These are phyloP conservation scores for Aspergillus aculeatus DNA, from an alignment of 2,329 filamentous ascomycete species.

Conservation along the genomic window DNA sequence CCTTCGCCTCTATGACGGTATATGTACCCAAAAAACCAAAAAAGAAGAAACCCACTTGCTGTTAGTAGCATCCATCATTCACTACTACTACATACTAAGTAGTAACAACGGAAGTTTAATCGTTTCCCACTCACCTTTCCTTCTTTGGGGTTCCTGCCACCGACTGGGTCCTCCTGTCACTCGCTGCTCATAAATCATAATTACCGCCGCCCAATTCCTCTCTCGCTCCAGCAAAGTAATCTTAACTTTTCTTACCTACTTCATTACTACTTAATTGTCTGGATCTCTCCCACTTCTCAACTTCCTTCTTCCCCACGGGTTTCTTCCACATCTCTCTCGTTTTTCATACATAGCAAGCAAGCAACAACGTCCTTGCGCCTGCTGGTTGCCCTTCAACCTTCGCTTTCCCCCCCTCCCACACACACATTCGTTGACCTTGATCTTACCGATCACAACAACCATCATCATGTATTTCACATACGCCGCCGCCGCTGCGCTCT, in stretches of 20 bases:
- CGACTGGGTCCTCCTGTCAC: too few species aligned
- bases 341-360: slow-evolving; percentile 1
- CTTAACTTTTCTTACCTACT: slow-evolving; percentile 7
- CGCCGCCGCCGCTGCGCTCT: slow-evolving; percentile 27
- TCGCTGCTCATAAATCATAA: not conserved
- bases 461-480: slow-evolving; percentile 34
- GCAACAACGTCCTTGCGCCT: slow-evolving; percentile 2
- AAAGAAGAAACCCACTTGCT: not conserved
- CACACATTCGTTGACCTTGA: not conserved
- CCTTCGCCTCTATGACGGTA: slow-evolving; percentile 4
- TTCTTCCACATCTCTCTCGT: not conserved
- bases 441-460: slow-evolving; percentile 1
- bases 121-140: slow-evolving; percentile 5
- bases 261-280: slow-evolving; percentile 10
- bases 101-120: slow-evolving; percentile 9
- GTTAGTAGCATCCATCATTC: slow-evolving; percentile 1
- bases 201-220: not conserved
- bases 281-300: slow-evolving; percentile 1
- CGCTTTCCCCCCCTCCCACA: not conserved
- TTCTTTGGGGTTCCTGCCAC: not conserved
- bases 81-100: not conserved
- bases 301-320: not conserved
- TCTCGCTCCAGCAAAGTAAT: not conserved
- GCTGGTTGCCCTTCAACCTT: not conserved
- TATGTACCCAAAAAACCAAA: not conserved